Base-by-base conservation (phyloP, 768 basidiomycete species). In the Amanita brunnescens region DNA sequence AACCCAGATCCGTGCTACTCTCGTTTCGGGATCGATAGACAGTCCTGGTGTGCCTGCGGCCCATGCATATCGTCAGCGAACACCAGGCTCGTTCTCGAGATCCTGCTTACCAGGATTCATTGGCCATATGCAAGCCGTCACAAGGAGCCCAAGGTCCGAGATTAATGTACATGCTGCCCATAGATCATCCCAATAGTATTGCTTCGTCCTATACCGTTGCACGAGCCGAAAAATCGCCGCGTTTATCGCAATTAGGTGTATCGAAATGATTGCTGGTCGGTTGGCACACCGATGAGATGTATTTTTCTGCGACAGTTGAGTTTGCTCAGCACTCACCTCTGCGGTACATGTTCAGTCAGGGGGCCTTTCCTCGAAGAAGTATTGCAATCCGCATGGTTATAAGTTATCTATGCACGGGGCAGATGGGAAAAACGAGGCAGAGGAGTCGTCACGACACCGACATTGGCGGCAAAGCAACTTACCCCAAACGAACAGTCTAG, bases 171-270 rank as follows among this genome's bases (percentile, higher is more conserved):
- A 12, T 16, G 56, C 42, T 0, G 55, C 55, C 39, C 59, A 46
- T 6, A 57, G 55, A 40, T 65, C 64, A 26, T 65, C 62, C 61
- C 61, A 63, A 57, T 62, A 63, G 21, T 59, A 49, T 21, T 49
- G 44, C 13, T 50, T 48, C 13, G 30, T 46, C 9, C 52, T 51
- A 40, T 40, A 58, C 6, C 62, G 55, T 20, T 57, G 48, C 5
- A 32, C 24, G 12, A 65, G 37, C 14, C 61, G 56, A 38, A 61
- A 49, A 40, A 54, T n/a, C 8, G 57, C 59, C 35, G 54, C 54
- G 5, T 37, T 18, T 13, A 61, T 54, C 1, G 56, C 59, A 12
- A 62, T 1, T 5, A 45, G 24, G 23, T 64, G 62, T 9, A 59
- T 1, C 2, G 60, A 30, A 35, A 45, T 34, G 24, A 52, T 58